Base-by-base conservation (phyloP, 192 early-diverging fungal species). In the Lobulomyces angularis region DNA sequence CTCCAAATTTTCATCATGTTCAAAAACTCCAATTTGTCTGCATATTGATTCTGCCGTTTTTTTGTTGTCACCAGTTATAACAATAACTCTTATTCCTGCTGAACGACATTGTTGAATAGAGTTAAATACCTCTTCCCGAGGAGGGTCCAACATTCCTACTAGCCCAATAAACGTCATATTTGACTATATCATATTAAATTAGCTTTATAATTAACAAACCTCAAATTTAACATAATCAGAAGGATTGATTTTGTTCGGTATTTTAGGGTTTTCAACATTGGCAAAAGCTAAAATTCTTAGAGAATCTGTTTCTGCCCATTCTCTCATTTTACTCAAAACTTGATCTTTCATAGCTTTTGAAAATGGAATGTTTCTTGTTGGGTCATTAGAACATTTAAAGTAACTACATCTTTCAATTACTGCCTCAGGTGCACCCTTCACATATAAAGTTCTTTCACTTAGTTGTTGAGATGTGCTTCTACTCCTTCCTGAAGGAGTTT, bases 51-150 rank as follows among this genome's bases (percentile, higher is more conserved):
- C 90, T 33, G 92, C 93, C 3, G 93, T 99, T 57, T 85, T 83
- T 65, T 87, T 84, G 67, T 91, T 86, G 67, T 98, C 94, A 41
- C 94, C 94, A 0, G 94, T 98, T 24, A 98, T 90, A 91, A 98
- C 96, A n/a, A 92, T 69, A 1, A 90, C 69, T 48, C 82, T 78
- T 11, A 98, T 88, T 20, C 87, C 88, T 33, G 84, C 82, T 11
- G 65, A 45, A 37, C 80, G 60, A 31, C 93, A 57, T 26, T 61
- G 62, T 11, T 62, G 49, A n/a, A 94, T 82, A 2, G 88, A 77
- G 8, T 69, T 62, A n/a, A 63, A 65, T 11, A 88, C 81, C 22
- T 78, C 79, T 8, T 63, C 74, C 24, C 94, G 58, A 16, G 90
- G 90, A 18, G 94, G 91, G 60, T 98, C 94, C 41, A 82, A 79